Base-by-base conservation (phyloP, 2,329 filamentous ascomycete genomes). In the Paraphaeosphaeria sporulosa region DNA sequence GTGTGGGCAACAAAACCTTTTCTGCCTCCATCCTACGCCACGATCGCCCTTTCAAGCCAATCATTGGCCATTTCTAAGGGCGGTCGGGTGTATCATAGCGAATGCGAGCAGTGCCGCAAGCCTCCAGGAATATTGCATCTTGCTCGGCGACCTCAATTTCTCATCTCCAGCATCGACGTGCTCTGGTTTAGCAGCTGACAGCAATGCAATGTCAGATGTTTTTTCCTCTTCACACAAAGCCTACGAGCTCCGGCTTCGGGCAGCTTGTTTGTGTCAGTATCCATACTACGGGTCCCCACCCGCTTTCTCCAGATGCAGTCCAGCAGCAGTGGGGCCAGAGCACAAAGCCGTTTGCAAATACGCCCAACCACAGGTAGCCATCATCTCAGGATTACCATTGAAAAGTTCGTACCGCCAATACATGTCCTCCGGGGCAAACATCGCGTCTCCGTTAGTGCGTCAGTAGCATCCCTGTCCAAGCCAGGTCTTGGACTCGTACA, bases 1-100 rank as follows among this genome's bases (percentile, higher is more conserved):
- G 36, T 38, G 40, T 38, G 52, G 21, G 50, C 50, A 67, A 59
- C 58, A 62, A 69, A 64, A 66, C 65, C 52, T 68, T 70, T 74
- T 75, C 64, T 69, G 67, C 67, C 70, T n/a, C 63, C 50, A 44
- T 32, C 63, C 59, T 58, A 38, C 44, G 46, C 49, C 48, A 52
- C 64, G 64, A 55, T 65, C 57, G 23, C 58, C 32, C 15, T 17
- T 17, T 1, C 40, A 42, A 57, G 36, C 71, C 67, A 74, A 73
- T 74, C 64, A 60, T 17, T n/a, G 40, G 36, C 50, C 52, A 49
- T 53, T 43, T 57, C 27, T 6, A 47, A 56, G 53, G 65, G 71
- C 68, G 67, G 65, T 67, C 46, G 51, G 54, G 21, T 27, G 32
- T 25, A 21, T 50, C 30, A 30, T 32, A 34, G 17, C 55, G 34